Evolutionary conservation across 257 asterid genomes (phyloP).

Genomic region (Lavandula angustifolia): DNA sequence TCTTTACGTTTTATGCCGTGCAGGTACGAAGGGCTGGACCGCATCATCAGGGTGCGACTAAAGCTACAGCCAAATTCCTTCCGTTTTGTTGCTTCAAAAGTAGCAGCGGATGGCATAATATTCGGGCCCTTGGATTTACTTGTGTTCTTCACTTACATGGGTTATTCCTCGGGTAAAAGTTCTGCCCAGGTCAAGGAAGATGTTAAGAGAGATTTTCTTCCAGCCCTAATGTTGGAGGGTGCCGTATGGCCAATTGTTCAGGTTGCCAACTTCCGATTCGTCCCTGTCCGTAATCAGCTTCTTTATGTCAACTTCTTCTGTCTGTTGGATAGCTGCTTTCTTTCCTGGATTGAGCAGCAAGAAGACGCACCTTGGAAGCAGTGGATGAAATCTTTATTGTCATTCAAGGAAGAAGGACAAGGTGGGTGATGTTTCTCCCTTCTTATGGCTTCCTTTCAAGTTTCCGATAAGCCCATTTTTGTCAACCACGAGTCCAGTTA

Average conservation of each 20-base stretch:
- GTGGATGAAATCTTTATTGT: constrained; percentile 53
- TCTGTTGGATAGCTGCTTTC: constrained; percentile 85
- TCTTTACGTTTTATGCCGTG: constrained; percentile 11
- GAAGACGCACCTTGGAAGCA: constrained; percentile 85
- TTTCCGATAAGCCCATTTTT: constrained; percentile 22
- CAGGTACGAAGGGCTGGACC: constrained; percentile 85
- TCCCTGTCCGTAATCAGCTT: constrained; percentile 79
- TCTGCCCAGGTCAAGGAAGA: constrained; percentile 72
- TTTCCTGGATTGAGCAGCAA: constrained; percentile 88
- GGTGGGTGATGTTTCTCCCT: constrained; percentile 35
- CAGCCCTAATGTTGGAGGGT: constrained; percentile 75
- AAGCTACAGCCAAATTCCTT: constrained; percentile 65
- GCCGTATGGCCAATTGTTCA: constrained; percentile 83
- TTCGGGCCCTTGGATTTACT: constrained; percentile 82
- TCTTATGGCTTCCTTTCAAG: constrained; percentile 1
- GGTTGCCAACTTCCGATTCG: constrained; percentile 74
- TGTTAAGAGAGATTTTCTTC: constrained; percentile 76
- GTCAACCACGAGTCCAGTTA: constrained; percentile 3
- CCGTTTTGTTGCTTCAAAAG: constrained; percentile 73
- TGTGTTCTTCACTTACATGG: constrained; percentile 79
- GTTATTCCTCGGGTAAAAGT: constrained; percentile 72
- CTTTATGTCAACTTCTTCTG: constrained; percentile 88
- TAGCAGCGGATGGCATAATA: constrained; percentile 72
- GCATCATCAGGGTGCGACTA: constrained; percentile 55
- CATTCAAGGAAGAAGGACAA: constrained; percentile 53